Conservation (phyloP, 345 rosid genomes). For the Camelina neglecta region DNA sequence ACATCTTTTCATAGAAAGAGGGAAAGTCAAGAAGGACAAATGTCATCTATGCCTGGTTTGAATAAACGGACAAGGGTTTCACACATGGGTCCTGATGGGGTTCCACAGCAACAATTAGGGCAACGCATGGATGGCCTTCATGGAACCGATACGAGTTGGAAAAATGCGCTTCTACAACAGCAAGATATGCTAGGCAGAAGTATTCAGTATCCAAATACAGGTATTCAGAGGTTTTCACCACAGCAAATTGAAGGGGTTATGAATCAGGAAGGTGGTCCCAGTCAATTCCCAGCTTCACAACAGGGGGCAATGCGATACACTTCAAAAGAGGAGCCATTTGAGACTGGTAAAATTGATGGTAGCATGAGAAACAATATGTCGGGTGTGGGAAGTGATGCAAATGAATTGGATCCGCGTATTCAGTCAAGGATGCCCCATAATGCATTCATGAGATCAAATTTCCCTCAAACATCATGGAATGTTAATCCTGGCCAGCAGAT, state of each 20-base stretch:
- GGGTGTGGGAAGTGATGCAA: slow-evolving; percentile 59
- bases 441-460: slow-evolving; percentile 57
- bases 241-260: slow-evolving; percentile 71
- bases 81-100: slow-evolving; percentile 63
- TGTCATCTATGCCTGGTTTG: slow-evolving; percentile 61
- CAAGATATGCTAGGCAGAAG: slow-evolving; percentile 65
- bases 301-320: slow-evolving; percentile 63
- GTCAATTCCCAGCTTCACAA: slow-evolving; percentile 60
- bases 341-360: slow-evolving; percentile 66
- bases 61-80: slow-evolving; percentile 69
- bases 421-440: slow-evolving; percentile 69
- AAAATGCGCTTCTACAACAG: slow-evolving; percentile 60
- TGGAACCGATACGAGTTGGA: slow-evolving; percentile 73
- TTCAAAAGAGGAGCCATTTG: slow-evolving; percentile 81
- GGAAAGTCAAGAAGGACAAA: slow-evolving; percentile 72
- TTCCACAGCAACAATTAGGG: slow-evolving; percentile 71
- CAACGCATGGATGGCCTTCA: slow-evolving; percentile 62
- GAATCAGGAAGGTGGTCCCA: slow-evolving; percentile 68
- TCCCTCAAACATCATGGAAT: slow-evolving; percentile 72
- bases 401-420: slow-evolving; percentile 63
- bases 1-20: slow-evolving; percentile 68
- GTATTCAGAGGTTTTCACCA: slow-evolving; percentile 68
- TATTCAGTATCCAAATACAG: slow-evolving; percentile 60
- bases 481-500: slow-evolving; percentile 62
- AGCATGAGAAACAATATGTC: slow-evolving; percentile 59